phyloP scores from a whole-genome alignment of 257 asterid species.

The Catharanthus roseus region DNA sequence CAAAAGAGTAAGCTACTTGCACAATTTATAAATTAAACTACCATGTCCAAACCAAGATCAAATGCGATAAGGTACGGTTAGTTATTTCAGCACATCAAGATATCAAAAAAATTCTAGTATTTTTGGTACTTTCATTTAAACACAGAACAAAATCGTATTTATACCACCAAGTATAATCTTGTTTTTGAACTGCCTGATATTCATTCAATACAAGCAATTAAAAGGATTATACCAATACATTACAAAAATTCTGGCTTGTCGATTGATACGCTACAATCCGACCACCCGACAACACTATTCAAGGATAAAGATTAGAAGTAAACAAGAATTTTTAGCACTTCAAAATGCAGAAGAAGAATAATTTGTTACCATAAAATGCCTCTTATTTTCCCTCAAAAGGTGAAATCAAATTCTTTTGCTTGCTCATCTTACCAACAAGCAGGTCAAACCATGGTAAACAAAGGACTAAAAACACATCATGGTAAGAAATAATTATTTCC shows the following conservation, averaged over 20 bases:
- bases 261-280: not conserved
- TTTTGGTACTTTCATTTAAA: not conserved
- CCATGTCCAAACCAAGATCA: too few relatives aligned
- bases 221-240: not conserved
- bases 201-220: not conserved
- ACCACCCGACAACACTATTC: not conserved
- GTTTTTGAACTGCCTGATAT: not conserved
- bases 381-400: constrained; percentile 9
- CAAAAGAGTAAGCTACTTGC: too few relatives aligned
- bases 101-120: too few relatives aligned
- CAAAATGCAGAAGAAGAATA: constrained; percentile 3
- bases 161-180: not conserved
- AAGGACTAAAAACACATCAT: not conserved
- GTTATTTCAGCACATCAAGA: too few relatives aligned
- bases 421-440: constrained; percentile 12
- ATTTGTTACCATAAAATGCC: not conserved
- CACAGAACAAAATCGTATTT: not conserved
- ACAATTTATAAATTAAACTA: too few relatives aligned
- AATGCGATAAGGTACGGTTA: too few relatives aligned
- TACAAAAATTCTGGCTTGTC: not conserved
- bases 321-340: not conserved
- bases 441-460: not conserved
- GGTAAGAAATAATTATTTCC: constrained; percentile 13
- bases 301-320: not conserved
- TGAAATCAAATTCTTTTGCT: constrained; percentile 8